Evolutionary conservation across 2,329 filamentous ascomycete genomes (phyloP).

Genomic region (Sclerotinia sclerotiorum): DNA sequence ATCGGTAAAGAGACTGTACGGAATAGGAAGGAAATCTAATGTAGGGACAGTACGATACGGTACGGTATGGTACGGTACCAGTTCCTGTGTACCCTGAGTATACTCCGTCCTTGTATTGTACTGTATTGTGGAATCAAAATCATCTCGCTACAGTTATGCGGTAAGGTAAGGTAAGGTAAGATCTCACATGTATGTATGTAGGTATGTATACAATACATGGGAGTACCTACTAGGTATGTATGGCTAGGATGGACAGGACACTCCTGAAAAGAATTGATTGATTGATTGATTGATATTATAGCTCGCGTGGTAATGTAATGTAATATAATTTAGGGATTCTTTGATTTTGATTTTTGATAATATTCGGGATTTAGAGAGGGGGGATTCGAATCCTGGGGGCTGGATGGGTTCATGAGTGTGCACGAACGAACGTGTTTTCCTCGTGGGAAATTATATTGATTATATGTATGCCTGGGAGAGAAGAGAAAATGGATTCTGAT

Average conservation of each 20-base stretch:
- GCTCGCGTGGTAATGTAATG: slow-evolving; percentile 11
- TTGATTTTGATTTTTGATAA: neutral
- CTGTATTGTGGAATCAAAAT: neutral
- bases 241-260: neutral
- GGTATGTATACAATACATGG: neutral
- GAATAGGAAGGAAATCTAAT: neutral
- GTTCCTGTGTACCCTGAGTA: neutral
- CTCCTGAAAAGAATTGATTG: neutral
- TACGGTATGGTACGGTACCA: too few species aligned
- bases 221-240: neutral
- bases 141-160: slow-evolving; percentile 1
- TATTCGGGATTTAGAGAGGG: neutral
- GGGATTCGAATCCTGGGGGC: neutral
- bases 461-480: too few species aligned
- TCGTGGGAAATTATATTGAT: slow-evolving; percentile 3
- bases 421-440: neutral
- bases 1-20: neutral
- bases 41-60: too few species aligned
- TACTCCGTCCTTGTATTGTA: too few species aligned
- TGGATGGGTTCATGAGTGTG: neutral
- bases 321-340: neutral
- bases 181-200: neutral
- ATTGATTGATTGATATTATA: too few species aligned
- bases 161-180: too few species aligned
- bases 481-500: neutral